Base-by-base conservation (phyloP, 768 basidiomycete species). In the Naganishia kalamii region DNA sequence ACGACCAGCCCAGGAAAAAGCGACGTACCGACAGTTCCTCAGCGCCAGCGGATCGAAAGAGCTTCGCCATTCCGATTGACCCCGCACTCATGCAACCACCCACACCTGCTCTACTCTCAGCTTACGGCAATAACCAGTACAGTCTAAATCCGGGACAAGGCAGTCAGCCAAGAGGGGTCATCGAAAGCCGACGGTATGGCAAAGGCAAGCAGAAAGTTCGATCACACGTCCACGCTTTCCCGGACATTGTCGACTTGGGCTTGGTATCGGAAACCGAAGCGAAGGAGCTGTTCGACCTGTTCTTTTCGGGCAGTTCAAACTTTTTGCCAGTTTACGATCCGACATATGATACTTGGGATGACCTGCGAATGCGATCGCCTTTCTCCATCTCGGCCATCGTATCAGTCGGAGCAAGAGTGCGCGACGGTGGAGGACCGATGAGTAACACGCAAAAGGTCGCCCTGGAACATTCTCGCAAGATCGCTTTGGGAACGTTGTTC, bases 361-460 rank as follows among this genome's bases (percentile, higher is more conserved):
- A 85, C 46, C 80, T 97, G 63, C 90, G 89, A 72, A 85, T 87
- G 64, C 86, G 92, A 50, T 94, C 92, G 59, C 93, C 92, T 0
- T 96, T 94, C 79, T 90, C 90, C 44, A 87, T 97, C 25, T 86
- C 93, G 70, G 86, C 87, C 23, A 93, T 97, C 35, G 92, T 92
- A 74, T 90, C 92, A 87, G 90, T 93, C 40, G 92, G 90, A 3
- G 88, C 91, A 13, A 85, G 88, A 65, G 89, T 92, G 35, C 85
- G 89, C 63, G 92, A 94, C 75, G 92, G 90, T 30, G 92, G 92
- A 72, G 88, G 86, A 21, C 83, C 85, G 65, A 82, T 85, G 33
- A 90, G 89, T 69, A 89, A 91, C 46, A 82, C 83, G 0, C 87
- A 89, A 72, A 78, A 81, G 43, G 84, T 84, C 70, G 88, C 87